Conservation (phyloP, 139 green algal species). For the Microglena sp. region DNA sequence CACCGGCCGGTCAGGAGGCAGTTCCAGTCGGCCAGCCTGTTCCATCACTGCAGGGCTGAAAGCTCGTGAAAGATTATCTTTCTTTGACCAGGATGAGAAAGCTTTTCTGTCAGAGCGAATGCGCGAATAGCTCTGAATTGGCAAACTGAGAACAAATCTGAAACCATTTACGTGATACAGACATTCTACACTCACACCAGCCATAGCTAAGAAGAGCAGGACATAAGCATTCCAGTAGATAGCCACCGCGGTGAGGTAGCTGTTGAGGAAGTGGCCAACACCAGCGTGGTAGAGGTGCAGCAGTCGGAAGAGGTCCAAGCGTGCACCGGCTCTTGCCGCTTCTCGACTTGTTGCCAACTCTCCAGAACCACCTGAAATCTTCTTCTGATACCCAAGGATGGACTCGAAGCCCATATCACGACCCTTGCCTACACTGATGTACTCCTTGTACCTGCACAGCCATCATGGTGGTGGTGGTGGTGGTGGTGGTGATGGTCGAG, state of each 20-base stretch:
- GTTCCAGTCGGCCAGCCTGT: too few species aligned
- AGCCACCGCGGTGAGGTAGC: constrained; percentile 18
- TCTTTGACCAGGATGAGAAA: too few species aligned
- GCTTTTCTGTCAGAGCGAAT: too few species aligned
- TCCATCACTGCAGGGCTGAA: too few species aligned
- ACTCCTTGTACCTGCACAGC: constrained; percentile 34
- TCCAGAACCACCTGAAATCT: constrained; percentile 57
- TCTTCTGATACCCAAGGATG: constrained; percentile 75
- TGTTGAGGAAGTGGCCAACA: constrained; percentile 40
- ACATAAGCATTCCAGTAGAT: constrained; percentile 36
- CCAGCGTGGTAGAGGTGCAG: constrained; percentile 30
- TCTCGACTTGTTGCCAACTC: constrained; percentile 77
- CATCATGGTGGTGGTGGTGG: too few species aligned
- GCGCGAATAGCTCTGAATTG: too few species aligned
- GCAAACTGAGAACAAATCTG: too few species aligned
- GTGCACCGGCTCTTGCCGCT: constrained; percentile 43
- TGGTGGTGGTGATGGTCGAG: too few species aligned
- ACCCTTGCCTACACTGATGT: constrained; percentile 58
- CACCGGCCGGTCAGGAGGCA: too few species aligned
- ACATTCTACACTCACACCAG: too few species aligned
- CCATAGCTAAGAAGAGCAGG: constrained; percentile 34
- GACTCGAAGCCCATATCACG: constrained; percentile 89
- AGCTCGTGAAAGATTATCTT: too few species aligned
- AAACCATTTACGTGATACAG: too few species aligned
- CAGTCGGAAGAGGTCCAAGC: constrained; percentile 26